A percentile compares a stretch with the other conserved stretches of the same genome.
These are phyloP conservation scores for Lactarius tabidus DNA, from an alignment of 768 basidiomycete genomes.

Conservation along the genomic window DNA sequence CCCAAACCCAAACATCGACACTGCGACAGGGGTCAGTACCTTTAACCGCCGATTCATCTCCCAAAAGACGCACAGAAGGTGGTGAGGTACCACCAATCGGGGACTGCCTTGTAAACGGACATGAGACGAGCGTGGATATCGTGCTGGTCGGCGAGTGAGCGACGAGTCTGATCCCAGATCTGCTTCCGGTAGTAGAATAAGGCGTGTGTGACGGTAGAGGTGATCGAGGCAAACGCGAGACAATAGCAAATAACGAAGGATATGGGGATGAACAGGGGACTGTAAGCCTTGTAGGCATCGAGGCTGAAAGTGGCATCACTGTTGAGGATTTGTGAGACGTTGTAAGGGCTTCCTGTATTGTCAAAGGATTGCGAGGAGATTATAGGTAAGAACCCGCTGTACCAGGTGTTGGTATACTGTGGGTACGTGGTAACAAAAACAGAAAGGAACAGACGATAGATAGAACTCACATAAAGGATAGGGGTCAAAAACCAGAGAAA, in stretches of 20 bases:
- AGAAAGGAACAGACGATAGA: no score
- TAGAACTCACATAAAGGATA: no score
- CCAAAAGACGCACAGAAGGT: no score
- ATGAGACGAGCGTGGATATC: no score
- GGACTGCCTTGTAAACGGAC: no score
- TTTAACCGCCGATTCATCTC: no score
- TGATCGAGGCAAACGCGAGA: conserved; percentile 75
- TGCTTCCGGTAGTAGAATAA: conserved; percentile 73
- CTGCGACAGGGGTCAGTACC: no score
- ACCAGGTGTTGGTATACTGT: conserved; percentile 52
- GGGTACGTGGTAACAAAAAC: no score
- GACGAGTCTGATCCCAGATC: conserved; percentile 66
- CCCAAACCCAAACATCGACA: no score
- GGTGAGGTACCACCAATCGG: no score
- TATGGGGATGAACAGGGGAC: conserved; percentile 44
- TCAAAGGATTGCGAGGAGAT: conserved; percentile 64
- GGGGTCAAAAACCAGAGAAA: no score
- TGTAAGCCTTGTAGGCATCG: conserved; percentile 40
- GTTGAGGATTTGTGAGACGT: conserved; percentile 55
- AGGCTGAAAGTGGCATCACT: conserved; percentile 52
- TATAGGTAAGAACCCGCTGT: conserved; percentile 39
- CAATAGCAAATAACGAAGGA: conserved; percentile 77
- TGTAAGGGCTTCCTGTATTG: conserved; percentile 54
- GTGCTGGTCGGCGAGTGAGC: conserved; percentile 55
- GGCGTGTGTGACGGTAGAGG: conserved; percentile 68